Conservation (phyloP, 169 alveolate genomes). For the Cryptosporidium viatorum region DNA sequence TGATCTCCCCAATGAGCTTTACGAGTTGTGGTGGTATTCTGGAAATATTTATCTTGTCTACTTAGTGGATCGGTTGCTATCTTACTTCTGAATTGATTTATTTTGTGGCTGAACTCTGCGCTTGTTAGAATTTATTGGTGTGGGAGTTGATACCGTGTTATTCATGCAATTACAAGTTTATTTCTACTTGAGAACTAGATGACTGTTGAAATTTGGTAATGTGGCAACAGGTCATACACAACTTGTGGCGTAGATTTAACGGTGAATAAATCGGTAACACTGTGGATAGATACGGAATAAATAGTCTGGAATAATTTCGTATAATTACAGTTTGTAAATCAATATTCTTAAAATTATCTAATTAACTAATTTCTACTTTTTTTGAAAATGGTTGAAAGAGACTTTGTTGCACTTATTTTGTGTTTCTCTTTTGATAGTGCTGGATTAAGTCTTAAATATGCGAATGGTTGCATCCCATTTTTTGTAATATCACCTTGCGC, state of each 20-base stretch:
- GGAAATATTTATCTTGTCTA: background rate
- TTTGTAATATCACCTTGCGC: constrained; percentile 30
- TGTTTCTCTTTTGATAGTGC: constrained; percentile 52
- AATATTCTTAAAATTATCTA: background rate
- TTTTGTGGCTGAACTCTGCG: background rate
- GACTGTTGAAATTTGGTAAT: background rate
- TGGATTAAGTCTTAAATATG: constrained; percentile 64
- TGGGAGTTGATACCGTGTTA: background rate
- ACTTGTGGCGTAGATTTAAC: background rate
- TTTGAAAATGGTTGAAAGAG: constrained; percentile 13
- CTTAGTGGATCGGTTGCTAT: background rate
- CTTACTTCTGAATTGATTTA: background rate
- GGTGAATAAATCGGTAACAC: background rate
- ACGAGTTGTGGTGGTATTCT: constrained; percentile 33
- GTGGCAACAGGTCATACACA: background rate
- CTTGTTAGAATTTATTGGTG: background rate
- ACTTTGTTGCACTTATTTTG: constrained; percentile 34
- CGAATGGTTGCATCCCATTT: constrained; percentile 65
- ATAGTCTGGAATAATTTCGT: background rate
- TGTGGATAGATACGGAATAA: too few relatives aligned
- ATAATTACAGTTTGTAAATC: background rate
- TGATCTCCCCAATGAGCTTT: constrained; percentile 7
- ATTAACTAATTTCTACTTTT: constrained; percentile 13
- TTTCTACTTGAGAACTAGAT: too few relatives aligned
- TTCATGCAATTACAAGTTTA: background rate